These are phyloP conservation scores for Penicillium paradoxum DNA, from an alignment of 495 filamentous ascomycete genomes.

Conservation along the genomic window DNA sequence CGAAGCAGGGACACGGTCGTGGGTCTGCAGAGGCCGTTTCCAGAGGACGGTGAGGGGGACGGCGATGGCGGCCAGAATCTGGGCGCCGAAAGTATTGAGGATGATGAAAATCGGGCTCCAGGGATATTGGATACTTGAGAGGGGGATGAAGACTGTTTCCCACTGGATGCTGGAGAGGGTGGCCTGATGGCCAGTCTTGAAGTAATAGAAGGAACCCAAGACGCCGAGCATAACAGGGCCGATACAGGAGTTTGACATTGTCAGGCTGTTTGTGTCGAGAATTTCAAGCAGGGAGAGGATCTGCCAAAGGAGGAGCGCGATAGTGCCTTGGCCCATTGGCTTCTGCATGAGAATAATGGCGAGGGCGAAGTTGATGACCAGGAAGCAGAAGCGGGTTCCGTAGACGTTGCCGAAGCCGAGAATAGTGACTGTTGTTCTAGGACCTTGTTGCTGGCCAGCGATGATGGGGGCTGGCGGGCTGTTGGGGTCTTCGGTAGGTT, in stretches of 20 bases:
- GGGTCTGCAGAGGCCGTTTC: slow-evolving; percentile 58
- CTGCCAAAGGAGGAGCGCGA: slow-evolving; percentile 75
- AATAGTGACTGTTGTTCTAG: slow-evolving; percentile 62
- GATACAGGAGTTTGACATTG: slow-evolving; percentile 58
- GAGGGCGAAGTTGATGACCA: slow-evolving; percentile 71
- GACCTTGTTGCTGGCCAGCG: slow-evolving; percentile 21
- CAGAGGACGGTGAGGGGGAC: slow-evolving; percentile 81
- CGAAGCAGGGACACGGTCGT: slow-evolving; percentile 25
- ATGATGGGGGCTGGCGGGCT: slow-evolving; percentile 35
- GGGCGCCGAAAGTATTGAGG: slow-evolving; percentile 83
- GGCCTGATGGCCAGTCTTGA: slow-evolving; percentile 97
- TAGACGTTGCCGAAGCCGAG: slow-evolving; percentile 89
- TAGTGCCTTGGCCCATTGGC: slow-evolving; percentile 84
- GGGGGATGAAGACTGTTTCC: slow-evolving; percentile 92
- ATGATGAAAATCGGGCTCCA: slow-evolving; percentile 78
- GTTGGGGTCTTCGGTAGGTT: slow-evolving; percentile 21
- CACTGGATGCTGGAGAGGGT: slow-evolving; percentile 86
- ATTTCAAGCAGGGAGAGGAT: slow-evolving; percentile 85
- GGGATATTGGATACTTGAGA: slow-evolving; percentile 78
- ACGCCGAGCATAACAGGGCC: slow-evolving; percentile 80
- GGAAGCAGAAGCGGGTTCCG: slow-evolving; percentile 83
- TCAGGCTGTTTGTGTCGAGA: slow-evolving; percentile 68
- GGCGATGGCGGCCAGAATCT: slow-evolving; percentile 72
- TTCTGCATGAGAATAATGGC: slow-evolving; percentile 80
- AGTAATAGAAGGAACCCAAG: slow-evolving; percentile 87